Conservation (phyloP, 2,329 filamentous ascomycete genomes). For the Nemania bipapillata region DNA sequence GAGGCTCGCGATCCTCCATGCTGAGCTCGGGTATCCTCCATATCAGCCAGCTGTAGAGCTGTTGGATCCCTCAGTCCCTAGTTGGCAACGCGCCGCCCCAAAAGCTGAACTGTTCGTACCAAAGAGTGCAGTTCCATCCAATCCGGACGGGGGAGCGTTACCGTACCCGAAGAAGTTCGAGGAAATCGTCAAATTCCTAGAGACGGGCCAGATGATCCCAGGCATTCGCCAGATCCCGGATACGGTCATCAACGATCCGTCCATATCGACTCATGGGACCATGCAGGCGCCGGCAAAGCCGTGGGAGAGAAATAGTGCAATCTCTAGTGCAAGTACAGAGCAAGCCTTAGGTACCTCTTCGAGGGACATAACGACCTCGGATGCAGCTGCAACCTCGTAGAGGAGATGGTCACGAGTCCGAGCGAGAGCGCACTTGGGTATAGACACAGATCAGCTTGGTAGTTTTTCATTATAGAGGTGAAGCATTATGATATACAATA, state of each 20-base stretch:
- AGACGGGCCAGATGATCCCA: constrained; percentile 75
- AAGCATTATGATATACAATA: neutral
- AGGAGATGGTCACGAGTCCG: neutral
- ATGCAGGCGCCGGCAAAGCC: constrained; percentile 60
- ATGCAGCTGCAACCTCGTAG: neutral
- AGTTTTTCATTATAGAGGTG: neutral
- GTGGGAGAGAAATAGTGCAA: constrained; percentile 67
- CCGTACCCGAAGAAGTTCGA: constrained; percentile 79
- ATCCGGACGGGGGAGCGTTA: constrained; percentile 48
- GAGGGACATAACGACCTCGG: neutral
- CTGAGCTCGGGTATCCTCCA: constrained; percentile 27
- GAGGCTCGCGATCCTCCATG: constrained; percentile 34
- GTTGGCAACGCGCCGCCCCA: constrained; percentile 51
- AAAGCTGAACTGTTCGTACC: constrained; percentile 50
- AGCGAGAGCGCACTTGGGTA: neutral
- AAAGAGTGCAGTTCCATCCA: constrained; percentile 38
- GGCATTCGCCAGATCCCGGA: constrained; percentile 80
- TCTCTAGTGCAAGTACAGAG: neutral
- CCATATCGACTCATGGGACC: constrained; percentile 45
- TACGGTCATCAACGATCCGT: constrained; percentile 73
- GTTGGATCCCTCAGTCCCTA: constrained; percentile 42
- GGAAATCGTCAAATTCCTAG: constrained; percentile 79
- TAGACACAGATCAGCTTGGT: neutral
- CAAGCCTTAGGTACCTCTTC: constrained; percentile 15
- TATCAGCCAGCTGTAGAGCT: constrained; percentile 10